Conservation (phyloP, 495 filamentous ascomycete genomes). For the Neurospora sublineolata region DNA sequence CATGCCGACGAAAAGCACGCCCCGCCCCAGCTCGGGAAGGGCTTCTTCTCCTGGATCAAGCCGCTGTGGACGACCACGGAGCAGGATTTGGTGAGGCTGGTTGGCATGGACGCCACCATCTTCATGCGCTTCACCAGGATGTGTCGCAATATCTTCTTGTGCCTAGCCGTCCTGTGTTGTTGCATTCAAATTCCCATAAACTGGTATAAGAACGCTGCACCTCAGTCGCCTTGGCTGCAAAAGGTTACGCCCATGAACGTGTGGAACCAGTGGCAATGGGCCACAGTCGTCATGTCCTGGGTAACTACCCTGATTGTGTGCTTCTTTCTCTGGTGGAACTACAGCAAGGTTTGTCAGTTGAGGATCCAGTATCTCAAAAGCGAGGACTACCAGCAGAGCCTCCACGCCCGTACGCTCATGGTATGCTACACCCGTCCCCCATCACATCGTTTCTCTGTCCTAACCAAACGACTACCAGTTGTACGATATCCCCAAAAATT, state of each 20-base stretch:
- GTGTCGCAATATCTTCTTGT: slow-evolving; percentile 81
- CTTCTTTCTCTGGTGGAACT: slow-evolving; percentile 84
- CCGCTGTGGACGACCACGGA: slow-evolving; percentile 72
- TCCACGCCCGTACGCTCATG: slow-evolving; percentile 87
- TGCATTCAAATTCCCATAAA: slow-evolving; percentile 78
- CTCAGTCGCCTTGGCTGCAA: slow-evolving; percentile 40
- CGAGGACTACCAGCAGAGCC: slow-evolving; percentile 75
- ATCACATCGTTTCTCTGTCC: neutral
- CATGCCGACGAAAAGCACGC: slow-evolving; percentile 85
- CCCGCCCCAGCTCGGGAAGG: slow-evolving; percentile 81
- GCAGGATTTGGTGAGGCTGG: slow-evolving; percentile 56
- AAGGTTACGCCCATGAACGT: slow-evolving; percentile 45
- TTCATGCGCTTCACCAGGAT: slow-evolving; percentile 84
- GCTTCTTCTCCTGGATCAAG: slow-evolving; percentile 71
- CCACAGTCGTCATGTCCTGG: slow-evolving; percentile 71
- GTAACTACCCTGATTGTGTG: slow-evolving; percentile 63
- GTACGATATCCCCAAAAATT: slow-evolving; percentile 67
- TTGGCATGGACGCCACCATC: slow-evolving; percentile 82
- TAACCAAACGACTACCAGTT: slow-evolving; percentile 39
- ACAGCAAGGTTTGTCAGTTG: slow-evolving; percentile 56
- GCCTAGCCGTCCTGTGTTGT: slow-evolving; percentile 63
- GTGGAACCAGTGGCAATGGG: slow-evolving; percentile 55
- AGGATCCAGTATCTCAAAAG: slow-evolving; percentile 74
- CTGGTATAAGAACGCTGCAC: slow-evolving; percentile 39
- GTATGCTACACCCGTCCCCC: slow-evolving; percentile 27